Base-by-base conservation (phyloP, 345 rosid species). In the Ailanthus altissimus region DNA sequence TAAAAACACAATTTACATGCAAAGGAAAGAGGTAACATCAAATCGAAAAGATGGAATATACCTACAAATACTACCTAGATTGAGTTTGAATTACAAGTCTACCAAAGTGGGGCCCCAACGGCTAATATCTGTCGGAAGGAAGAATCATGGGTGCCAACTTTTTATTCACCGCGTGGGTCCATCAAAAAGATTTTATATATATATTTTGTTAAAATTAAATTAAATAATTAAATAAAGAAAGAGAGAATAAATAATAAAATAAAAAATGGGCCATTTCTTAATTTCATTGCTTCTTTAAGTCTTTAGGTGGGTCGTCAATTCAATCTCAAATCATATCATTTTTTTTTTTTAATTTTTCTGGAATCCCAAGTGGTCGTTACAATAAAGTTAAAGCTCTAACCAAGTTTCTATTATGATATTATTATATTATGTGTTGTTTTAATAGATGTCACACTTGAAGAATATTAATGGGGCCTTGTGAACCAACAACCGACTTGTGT, bases 271-370 rank as follows among this genome's bases (percentile, higher is more conserved):
- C 49, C 20, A 18, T 13, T 67, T 23, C 23, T 13, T 66, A 51
- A 43, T 21, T 16, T 18, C 32, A 56, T 32, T 13, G 69, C 67
- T 40, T 46, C 64, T n/a, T 80, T 68, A 51, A 81, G 67, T 70
- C 78, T 75, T 66, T 83, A 73, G 89, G 86, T 85, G 86, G 82
- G 86, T 81, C 83, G 88, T 87, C 90, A 78, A 79, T 80, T 85
- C 76, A 78, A 67, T 75, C 82, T 71, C 73, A 72, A 75, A 88
- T 84, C 88, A 86, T 49, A 54, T 80, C 82, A 73, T 70, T 69
- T 70, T 85, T 21, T 18, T 40, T 46, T 0, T 5, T 45, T 49
- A 47, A 6, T 8, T 71, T 81, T 77, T 79, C 81, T 75, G 84
- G 88, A 76, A 82, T 83, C 88, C 88, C 85, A 85, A 80, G 86